These are phyloP conservation scores for Prunus mira DNA, from an alignment of 306 rosid genomes.

Conservation along the genomic window DNA sequence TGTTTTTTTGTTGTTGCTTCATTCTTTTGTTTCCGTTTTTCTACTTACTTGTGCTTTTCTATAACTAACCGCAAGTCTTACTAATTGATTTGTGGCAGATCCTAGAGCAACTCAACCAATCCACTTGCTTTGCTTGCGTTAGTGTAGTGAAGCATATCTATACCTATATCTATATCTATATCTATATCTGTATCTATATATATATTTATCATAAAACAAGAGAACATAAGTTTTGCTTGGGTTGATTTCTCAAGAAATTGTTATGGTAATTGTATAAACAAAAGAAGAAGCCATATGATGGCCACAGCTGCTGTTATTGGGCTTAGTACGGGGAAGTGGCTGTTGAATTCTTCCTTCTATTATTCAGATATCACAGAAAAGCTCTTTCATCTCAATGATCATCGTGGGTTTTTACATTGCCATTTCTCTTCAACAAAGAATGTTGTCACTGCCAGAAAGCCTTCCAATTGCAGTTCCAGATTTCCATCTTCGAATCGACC, in stretches of 20 bases:
- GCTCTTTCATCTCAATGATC: slow-evolving; percentile 44
- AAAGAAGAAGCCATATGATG: slow-evolving; percentile 58
- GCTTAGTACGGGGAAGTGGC: slow-evolving; percentile 74
- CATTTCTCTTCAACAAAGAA: slow-evolving; percentile 52
- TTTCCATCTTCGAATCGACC: slow-evolving; percentile 39
- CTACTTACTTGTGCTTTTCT: no score
- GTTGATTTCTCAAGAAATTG: no score
- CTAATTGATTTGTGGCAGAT: slow-evolving; percentile 7
- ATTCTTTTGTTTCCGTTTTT: no score
- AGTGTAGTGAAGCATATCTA: background rate
- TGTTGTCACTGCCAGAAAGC: slow-evolving; percentile 47
- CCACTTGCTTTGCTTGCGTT: background rate
- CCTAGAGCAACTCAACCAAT: background rate
- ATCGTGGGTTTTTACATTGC: slow-evolving; percentile 40
- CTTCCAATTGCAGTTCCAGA: slow-evolving; percentile 49
- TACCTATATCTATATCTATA: no score
- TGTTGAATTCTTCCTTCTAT: slow-evolving; percentile 72
- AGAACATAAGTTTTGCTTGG: background rate
- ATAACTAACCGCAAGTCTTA: background rate
- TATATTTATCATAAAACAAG: background rate
- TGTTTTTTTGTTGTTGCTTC: no score
- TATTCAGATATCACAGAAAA: slow-evolving; percentile 76
- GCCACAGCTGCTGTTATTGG: slow-evolving; percentile 91
- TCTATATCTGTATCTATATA: no score
- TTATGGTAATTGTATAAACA: slow-evolving; percentile 43